A percentile compares a stretch with the other conserved stretches of the same genome.
Conservation (phyloP, 306 rosid genomes). For the Sesbania bispinosa region DNA sequence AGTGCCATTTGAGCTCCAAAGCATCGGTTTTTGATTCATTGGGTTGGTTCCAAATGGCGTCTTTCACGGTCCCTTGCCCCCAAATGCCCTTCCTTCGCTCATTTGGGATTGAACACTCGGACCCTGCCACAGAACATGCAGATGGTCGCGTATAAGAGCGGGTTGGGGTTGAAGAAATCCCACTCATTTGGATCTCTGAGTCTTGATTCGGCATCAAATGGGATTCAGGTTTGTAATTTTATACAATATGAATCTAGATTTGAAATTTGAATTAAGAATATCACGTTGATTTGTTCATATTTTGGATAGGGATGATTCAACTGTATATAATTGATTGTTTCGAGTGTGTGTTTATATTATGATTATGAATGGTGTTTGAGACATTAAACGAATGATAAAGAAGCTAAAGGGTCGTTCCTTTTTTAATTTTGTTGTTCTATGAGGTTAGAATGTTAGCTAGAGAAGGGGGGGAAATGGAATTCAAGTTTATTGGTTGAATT, state of each 20-base stretch:
- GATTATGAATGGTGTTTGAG: neutral
- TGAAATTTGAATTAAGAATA: constrained; percentile 13
- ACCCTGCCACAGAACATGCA: constrained; percentile 15
- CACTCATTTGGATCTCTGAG: constrained; percentile 44
- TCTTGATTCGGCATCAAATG: constrained; percentile 11
- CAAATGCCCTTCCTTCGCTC: constrained; percentile 36
- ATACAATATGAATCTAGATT: constrained; percentile 19
- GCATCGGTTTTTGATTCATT: constrained; percentile 18
- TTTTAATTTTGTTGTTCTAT: neutral
- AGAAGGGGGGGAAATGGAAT: neutral
- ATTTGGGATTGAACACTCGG: constrained; percentile 30
- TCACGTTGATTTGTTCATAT: constrained; percentile 27
- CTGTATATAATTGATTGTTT: neutral
- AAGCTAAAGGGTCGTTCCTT: neutral
- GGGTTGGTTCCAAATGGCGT: constrained; percentile 47
- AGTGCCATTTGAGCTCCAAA: constrained; percentile 1
- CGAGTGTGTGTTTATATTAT: neutral
- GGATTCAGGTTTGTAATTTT: constrained; percentile 30
- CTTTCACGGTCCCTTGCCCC: constrained; percentile 62
- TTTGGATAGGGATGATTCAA: constrained; percentile 5
- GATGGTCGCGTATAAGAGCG: constrained; percentile 9
- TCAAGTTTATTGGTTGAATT: neutral
- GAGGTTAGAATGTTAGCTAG: neutral
- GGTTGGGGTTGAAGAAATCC: constrained; percentile 29
- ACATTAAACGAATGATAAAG: neutral